phyloP scores from a whole-genome alignment of 345 rosid genomes.

The Melaleuca quinquenervia region DNA sequence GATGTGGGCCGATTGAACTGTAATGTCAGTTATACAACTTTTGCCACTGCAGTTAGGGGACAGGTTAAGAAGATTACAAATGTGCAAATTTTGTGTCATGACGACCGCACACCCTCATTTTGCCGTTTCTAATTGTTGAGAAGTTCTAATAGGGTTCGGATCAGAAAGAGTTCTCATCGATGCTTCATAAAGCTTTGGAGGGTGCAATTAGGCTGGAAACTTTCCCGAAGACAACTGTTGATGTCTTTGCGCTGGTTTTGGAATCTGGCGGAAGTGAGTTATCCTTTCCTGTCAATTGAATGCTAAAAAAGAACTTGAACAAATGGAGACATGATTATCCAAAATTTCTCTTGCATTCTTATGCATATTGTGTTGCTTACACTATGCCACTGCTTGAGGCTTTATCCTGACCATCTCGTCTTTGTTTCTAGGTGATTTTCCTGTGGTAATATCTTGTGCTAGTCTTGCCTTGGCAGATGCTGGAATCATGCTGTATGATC shows the following conservation, averaged over 20 bases:
- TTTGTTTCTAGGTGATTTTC: constrained; percentile 69
- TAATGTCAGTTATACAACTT: constrained; percentile 80
- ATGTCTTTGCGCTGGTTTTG: constrained; percentile 87
- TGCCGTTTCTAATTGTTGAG: not conserved
- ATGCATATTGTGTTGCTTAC: not conserved
- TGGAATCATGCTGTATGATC: constrained; percentile 93
- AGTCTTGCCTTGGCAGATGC: constrained; percentile 96
- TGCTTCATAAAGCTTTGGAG: constrained; percentile 94
- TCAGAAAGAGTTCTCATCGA: constrained; percentile 64
- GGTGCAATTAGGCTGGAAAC: constrained; percentile 77
- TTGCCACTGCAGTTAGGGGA: constrained; percentile 53
- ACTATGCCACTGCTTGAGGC: not conserved
- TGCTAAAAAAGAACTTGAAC: not conserved
- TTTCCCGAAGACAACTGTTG: constrained; percentile 92
- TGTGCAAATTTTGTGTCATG: not conserved
- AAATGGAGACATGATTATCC: not conserved
- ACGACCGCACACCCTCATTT: not conserved
- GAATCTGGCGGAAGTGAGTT: constrained; percentile 98
- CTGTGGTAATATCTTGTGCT: constrained; percentile 81
- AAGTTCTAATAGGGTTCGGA: constrained; percentile 52
- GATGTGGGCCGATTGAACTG: constrained; percentile 79
- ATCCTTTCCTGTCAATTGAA: not conserved
- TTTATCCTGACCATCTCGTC: not conserved
- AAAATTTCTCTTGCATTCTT: not conserved
- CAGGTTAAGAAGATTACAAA: constrained; percentile 34